These are phyloP conservation scores for Amylocarpus encephaloides DNA, from an alignment of 2,329 filamentous ascomycete species.

Conservation along the genomic window DNA sequence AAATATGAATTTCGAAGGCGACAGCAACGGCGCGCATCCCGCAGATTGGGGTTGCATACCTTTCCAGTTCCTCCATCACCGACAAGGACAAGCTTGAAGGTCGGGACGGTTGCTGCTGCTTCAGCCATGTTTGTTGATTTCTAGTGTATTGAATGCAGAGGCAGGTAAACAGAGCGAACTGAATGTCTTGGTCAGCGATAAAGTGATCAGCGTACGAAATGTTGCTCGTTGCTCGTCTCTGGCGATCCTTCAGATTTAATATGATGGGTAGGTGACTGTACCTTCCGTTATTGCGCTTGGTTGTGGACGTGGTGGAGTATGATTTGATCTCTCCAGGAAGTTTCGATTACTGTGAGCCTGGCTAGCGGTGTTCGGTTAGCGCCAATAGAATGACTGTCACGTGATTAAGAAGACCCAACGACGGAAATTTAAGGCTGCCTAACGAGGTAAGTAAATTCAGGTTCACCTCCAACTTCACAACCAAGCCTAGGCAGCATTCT, in stretches of 20 bases:
- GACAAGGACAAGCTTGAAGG: constrained; percentile 99
- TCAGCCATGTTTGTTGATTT: constrained; percentile 55
- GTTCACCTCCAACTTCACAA: too few species aligned
- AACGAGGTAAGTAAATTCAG: too few species aligned
- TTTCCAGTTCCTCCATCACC: constrained; percentile 99
- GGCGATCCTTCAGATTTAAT: not conserved
- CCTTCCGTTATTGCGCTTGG: constrained; percentile 24
- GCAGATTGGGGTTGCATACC: constrained; percentile 49
- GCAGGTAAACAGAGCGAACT: constrained; percentile 24
- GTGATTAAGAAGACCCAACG: too few species aligned
- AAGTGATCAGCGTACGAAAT: constrained; percentile 19
- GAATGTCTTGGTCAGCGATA: constrained; percentile 21
- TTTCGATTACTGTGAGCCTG: constrained; percentile 26
- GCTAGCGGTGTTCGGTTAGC: not conserved
- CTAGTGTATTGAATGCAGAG: constrained; percentile 13
- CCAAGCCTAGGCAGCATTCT: too few species aligned
- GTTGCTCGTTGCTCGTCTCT: not conserved
- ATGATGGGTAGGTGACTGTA: constrained; percentile 14
- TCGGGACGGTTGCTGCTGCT: constrained; percentile 53
- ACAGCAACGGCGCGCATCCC: constrained; percentile 6
- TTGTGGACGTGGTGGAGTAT: constrained; percentile 30
- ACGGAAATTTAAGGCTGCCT: too few species aligned
- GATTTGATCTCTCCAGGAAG: constrained; percentile 29
- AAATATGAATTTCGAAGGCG: constrained; percentile 16
- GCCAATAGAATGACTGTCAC: too few species aligned